These are phyloP conservation scores for Articulospora tetracladia DNA, from an alignment of 495 filamentous ascomycete species.

Conservation along the genomic window DNA sequence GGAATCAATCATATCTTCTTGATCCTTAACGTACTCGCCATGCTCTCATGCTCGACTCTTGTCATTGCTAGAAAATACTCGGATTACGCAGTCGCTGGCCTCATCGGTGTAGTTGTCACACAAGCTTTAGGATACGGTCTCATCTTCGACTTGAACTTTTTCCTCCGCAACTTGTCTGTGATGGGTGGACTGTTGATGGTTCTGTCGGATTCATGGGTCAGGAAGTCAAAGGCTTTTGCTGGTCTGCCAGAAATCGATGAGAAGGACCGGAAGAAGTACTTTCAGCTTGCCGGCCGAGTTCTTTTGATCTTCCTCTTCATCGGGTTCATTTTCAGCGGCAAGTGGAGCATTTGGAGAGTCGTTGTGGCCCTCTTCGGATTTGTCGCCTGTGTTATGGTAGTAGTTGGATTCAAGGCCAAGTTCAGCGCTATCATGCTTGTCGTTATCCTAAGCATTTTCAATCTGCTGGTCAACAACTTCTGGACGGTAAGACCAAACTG, in stretches of 20 bases:
- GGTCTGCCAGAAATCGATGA: slow-evolving; percentile 91
- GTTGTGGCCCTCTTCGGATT: slow-evolving; percentile 78
- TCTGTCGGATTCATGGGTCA: slow-evolving; percentile 93
- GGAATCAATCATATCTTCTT: slow-evolving; percentile 95
- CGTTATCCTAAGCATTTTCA: slow-evolving; percentile 92
- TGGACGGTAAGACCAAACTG: slow-evolving; percentile 77
- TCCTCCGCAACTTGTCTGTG: slow-evolving; percentile 96
- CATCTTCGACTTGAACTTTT: slow-evolving; percentile 99
- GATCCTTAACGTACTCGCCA: slow-evolving; percentile 83
- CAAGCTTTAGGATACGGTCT: slow-evolving; percentile 96
- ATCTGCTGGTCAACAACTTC: slow-evolving; percentile 98
- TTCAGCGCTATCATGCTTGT: slow-evolving; percentile 93
- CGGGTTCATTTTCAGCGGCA: slow-evolving; percentile 91
- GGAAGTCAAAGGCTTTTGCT: slow-evolving; percentile 94
- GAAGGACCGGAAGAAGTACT: slow-evolving; percentile 99
- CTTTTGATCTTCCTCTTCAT: slow-evolving; percentile 95
- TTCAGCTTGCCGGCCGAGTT: slow-evolving; percentile 95
- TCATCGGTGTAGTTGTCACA: slow-evolving; percentile 88
- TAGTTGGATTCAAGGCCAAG: slow-evolving; percentile 99
- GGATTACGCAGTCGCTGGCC: slow-evolving; percentile 85
- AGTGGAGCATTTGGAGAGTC: slow-evolving; percentile 85
- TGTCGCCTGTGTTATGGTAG: slow-evolving; percentile 95
- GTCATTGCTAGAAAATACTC: slow-evolving; percentile 90
- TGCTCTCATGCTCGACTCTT: slow-evolving; percentile 75
- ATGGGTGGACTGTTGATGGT: slow-evolving; percentile 98